Evolutionary conservation across 2,329 filamentous ascomycete genomes (phyloP).

Genomic region (Clarireedia sp.): DNA sequence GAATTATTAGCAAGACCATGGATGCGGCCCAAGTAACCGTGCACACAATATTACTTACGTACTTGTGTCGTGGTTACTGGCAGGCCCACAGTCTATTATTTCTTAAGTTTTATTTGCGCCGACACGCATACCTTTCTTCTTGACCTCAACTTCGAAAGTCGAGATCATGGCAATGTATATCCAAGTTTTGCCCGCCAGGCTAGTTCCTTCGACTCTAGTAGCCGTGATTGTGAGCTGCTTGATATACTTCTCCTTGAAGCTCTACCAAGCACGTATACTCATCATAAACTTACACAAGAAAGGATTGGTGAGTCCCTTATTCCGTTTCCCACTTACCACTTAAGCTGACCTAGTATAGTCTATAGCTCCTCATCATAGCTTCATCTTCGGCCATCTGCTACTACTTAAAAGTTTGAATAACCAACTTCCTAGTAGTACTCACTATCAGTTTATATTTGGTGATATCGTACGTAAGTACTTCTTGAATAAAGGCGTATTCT

Average conservation of each 20-base stretch:
- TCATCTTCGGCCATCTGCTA: background rate
- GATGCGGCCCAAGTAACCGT: too few species aligned
- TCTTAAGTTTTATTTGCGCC: too few species aligned
- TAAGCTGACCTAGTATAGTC: background rate
- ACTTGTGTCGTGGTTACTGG: too few species aligned
- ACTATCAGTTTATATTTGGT: constrained; percentile 13
- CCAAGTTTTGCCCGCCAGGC: too few species aligned
- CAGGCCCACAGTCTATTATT: too few species aligned
- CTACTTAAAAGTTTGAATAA: background rate
- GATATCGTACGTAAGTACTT: constrained; percentile 14
- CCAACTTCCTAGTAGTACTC: constrained; percentile 11
- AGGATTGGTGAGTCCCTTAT: background rate
- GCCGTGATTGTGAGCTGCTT: background rate
- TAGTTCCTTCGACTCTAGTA: background rate
- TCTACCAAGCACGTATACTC: background rate
- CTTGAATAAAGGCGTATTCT: constrained; percentile 15
- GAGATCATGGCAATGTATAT: too few species aligned
- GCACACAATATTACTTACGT: too few species aligned
- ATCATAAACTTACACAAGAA: background rate
- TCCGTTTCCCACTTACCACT: background rate
- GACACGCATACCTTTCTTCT: too few species aligned
- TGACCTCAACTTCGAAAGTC: too few species aligned
- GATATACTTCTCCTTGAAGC: background rate
- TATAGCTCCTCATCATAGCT: background rate
- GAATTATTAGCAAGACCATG: too few species aligned